phyloP scores from a whole-genome alignment of 441 rosid species.

The Populus hybrid region DNA sequence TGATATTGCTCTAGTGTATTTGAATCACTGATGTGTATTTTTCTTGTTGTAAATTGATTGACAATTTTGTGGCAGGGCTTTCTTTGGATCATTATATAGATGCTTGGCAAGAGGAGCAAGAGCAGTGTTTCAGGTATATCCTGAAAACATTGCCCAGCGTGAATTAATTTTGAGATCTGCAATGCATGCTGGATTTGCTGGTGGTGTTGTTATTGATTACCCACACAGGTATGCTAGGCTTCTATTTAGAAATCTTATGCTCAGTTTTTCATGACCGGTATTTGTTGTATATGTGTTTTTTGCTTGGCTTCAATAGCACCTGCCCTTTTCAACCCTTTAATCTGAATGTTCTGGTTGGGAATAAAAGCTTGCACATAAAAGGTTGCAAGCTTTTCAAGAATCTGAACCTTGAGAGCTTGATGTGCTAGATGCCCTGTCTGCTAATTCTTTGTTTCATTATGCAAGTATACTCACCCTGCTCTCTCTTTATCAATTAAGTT shows the following conservation, averaged over 20 bases:
- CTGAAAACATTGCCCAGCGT: conserved; percentile 78
- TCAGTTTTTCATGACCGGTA: background rate
- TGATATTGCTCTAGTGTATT: no score
- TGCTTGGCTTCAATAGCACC: background rate
- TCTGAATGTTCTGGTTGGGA: background rate
- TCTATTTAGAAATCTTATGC: background rate
- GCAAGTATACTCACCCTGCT: background rate
- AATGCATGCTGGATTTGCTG: conserved; percentile 89
- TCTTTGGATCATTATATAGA: conserved; percentile 81
- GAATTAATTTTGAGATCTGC: conserved; percentile 80
- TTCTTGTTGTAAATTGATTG: background rate
- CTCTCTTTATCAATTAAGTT: background rate
- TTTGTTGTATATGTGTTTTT: background rate
- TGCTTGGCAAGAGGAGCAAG: conserved; percentile 89
- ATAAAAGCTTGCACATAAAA: background rate
- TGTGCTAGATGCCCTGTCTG: background rate
- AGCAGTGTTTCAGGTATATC: conserved; percentile 87
- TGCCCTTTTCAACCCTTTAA: background rate
- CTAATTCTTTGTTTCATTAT: background rate
- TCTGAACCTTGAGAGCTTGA: background rate
- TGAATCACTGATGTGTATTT: no score
- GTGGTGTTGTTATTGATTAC: conserved; percentile 87
- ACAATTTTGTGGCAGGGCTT: conserved; percentile 51
- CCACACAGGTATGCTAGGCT: conserved; percentile 69
- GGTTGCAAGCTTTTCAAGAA: background rate